Evolutionary conservation across 768 basidiomycete species (phyloP).

Genomic region (Mycena amicta): DNA sequence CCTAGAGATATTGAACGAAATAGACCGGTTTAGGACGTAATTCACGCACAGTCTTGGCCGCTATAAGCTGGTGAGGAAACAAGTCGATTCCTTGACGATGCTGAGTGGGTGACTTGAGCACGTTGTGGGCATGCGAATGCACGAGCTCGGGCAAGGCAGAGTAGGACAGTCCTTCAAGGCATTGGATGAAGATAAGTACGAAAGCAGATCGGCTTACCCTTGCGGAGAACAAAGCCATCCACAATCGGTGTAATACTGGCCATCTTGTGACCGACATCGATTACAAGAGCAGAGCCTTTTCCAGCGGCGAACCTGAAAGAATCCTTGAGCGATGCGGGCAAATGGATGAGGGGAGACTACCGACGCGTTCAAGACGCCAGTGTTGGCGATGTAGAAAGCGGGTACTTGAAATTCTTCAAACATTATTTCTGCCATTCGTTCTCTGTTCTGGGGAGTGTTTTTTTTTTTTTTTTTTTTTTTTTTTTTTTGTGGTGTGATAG

Average conservation of each 20-base stretch:
- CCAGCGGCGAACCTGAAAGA: constrained; percentile 86
- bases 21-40: constrained; percentile 1
- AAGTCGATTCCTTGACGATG: constrained; percentile 66
- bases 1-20: too few relatives aligned
- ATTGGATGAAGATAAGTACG: neutral
- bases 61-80: constrained; percentile 85
- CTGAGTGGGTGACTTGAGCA: constrained; percentile 53
- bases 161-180: constrained; percentile 68
- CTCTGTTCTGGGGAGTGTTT: constrained; percentile 90
- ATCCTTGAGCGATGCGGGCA: neutral
- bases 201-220: constrained; percentile 56
- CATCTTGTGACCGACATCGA: constrained; percentile 89
- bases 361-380: constrained; percentile 91
- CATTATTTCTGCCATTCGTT: constrained; percentile 95
- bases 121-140: constrained; percentile 74
- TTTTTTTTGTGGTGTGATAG: too few relatives aligned
- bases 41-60: constrained; percentile 54
- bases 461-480: too few relatives aligned
- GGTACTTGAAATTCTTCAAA: constrained; percentile 95
- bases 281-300: constrained; percentile 93
- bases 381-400: constrained; percentile 96
- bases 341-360: constrained; percentile 26
- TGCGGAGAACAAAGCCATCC: constrained; percentile 95
- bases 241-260: constrained; percentile 94
- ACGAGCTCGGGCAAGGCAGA: constrained; percentile 81